Evolutionary conservation across 768 basidiomycete genomes (phyloP).

Genomic region (Rubroboletus satanas): DNA sequence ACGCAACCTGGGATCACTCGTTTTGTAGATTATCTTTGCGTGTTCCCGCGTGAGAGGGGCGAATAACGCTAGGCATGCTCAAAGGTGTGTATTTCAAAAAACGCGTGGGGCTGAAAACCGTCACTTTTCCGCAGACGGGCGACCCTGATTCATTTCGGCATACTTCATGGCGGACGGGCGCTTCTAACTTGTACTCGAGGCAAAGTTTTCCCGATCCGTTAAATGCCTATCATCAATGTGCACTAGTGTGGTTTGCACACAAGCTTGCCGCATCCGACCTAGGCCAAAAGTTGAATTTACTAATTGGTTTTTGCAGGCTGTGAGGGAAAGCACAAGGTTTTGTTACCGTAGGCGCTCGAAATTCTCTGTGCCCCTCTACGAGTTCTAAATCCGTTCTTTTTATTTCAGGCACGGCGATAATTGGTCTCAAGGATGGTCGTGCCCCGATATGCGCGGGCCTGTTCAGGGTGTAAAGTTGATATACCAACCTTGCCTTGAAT

Average conservation of each 20-base stretch:
- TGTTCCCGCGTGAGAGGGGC: neutral
- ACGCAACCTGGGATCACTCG: neutral
- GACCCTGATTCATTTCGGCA: conserved; percentile 33
- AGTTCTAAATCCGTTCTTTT: neutral
- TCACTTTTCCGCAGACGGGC: conserved; percentile 2
- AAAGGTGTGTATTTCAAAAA: conserved; percentile 3
- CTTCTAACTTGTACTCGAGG: conserved; percentile 11
- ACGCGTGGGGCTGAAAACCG: neutral
- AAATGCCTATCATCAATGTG: neutral
- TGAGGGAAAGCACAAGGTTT: neutral
- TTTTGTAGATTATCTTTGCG: neutral
- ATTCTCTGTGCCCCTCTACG: neutral
- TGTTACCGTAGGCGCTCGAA: neutral
- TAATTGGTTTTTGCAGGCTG: neutral
- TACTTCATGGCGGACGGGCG: conserved; percentile 13
- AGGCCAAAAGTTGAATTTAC: neutral
- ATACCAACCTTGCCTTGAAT: neutral
- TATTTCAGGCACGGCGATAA: neutral
- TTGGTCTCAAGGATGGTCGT: neutral
- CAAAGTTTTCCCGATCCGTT: conserved; percentile 16
- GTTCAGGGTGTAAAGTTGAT: neutral
- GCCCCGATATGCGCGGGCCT: conserved; percentile 4
- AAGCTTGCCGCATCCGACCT: conserved; percentile 1
- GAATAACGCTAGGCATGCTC: no score
- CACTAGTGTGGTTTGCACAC: neutral